phyloP scores from a whole-genome alignment of 2,329 filamentous ascomycete genomes.

The Colletotrichum echinochloae region DNA sequence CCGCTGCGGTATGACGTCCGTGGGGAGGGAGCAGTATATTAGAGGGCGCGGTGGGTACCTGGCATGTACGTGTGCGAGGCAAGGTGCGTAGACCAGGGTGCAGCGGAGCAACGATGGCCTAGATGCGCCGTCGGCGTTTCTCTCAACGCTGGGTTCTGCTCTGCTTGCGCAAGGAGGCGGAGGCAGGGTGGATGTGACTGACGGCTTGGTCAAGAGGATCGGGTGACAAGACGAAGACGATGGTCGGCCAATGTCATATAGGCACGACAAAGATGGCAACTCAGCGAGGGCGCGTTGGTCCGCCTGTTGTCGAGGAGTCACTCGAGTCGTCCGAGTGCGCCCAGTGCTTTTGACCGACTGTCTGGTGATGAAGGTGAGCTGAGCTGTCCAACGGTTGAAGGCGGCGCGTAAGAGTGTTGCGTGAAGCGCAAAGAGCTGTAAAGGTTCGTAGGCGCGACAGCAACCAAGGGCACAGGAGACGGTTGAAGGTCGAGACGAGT shows the following conservation, averaged over 20 bases:
- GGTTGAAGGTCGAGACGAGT: slow-evolving; percentile 13
- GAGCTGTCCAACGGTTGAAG: slow-evolving; percentile 20
- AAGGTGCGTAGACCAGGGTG: slow-evolving; percentile 34
- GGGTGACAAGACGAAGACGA: slow-evolving; percentile 11
- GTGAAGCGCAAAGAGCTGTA: not conserved
- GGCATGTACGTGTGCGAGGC: slow-evolving; percentile 32
- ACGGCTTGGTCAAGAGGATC: slow-evolving; percentile 13
- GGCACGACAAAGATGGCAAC: slow-evolving; percentile 3
- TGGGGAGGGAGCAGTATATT: slow-evolving; percentile 40
- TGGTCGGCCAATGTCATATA: slow-evolving; percentile 17
- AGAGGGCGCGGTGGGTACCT: slow-evolving; percentile 38
- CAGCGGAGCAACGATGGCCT: slow-evolving; percentile 33
- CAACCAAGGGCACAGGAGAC: slow-evolving; percentile 4
- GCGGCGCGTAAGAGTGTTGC: slow-evolving; percentile 2
- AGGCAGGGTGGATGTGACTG: not conserved
- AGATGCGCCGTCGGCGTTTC: slow-evolving; percentile 22
- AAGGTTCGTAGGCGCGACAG: slow-evolving; percentile 11
- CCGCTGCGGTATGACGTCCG: slow-evolving; percentile 37
- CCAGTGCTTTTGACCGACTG: slow-evolving; percentile 1
- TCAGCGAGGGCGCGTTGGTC: not conserved
- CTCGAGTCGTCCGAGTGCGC: slow-evolving; percentile 7
- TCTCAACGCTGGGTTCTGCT: slow-evolving; percentile 17
- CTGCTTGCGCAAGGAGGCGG: slow-evolving; percentile 2
- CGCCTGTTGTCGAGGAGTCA: slow-evolving; percentile 4
- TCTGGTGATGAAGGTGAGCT: slow-evolving; percentile 22